Evolutionary conservation across 2,329 filamentous ascomycete species (phyloP), one percentile per base, ranked within the genome.

Genomic region (Myriosclerotinia duriaeana): DNA sequence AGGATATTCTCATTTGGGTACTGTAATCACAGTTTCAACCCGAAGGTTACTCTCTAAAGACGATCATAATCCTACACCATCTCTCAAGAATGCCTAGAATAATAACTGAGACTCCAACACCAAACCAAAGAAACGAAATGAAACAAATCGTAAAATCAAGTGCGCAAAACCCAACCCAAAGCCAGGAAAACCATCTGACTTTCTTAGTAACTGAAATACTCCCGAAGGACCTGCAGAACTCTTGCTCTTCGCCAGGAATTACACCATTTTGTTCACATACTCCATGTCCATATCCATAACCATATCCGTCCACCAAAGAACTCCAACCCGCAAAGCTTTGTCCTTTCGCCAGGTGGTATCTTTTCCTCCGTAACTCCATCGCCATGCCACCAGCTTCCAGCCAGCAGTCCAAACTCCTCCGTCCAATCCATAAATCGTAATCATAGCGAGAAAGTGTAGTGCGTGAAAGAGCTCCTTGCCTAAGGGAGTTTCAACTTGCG

Each of bases 31-130:
- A 59, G 42, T 20, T 56, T 42, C 5, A 59, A 34, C 26, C n/a
- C 42, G 1, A 46, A 36, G 30, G 56, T n/a, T 54, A 38, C 44
- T 60, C 46, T 60, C 44, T 50, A 22, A 34, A 38, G 30, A 34
- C 30, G 4, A 34, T 22, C 3, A 7, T 36, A 46, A 22, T 60
- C 56, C 30, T 60, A 38, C 44, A 60, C 8, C 30, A 34, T 26
- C 15, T 38, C 44, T 50, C 44, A 50, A 26, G 58, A 50, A 30
- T 60, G 58, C 58, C 5, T 14, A 60, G 50, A 22, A 44, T 34
- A 22, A 44, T 34, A 22, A 20, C 12, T 36, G 50, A 50, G 36
- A 50, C 8, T 26, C 15, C 14, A 20, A 60, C 44, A 50, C 14
- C 58, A 50, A 9, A 60, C 44, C 30, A 50, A 60, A 26, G 58